These are phyloP conservation scores for Trichoderma sp. DNA, from an alignment of 2,329 filamentous ascomycete species.

Conservation along the genomic window DNA sequence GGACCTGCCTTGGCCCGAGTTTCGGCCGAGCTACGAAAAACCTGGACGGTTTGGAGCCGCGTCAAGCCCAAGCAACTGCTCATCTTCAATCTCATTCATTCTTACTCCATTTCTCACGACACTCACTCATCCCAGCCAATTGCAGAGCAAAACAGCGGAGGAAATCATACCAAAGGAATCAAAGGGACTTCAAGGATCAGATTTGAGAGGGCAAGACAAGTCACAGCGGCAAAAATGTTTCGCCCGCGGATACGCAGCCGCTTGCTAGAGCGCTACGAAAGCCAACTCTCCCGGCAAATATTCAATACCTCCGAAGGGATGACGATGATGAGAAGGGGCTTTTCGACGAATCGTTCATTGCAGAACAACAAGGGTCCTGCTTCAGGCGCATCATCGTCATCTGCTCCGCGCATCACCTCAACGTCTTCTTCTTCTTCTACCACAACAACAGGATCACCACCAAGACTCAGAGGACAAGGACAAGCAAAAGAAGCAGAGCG, in stretches of 20 bases:
- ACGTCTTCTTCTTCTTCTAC: too few relatives aligned
- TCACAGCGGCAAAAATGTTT: slow-evolving; percentile 17
- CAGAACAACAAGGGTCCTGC: background rate
- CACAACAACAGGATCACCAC: too few relatives aligned
- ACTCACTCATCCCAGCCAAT: background rate
- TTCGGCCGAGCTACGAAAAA: slow-evolving; percentile 7
- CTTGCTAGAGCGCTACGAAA: background rate
- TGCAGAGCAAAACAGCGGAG: background rate
- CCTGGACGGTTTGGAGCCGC: background rate
- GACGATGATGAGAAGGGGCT: background rate
- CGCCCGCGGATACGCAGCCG: slow-evolving; percentile 14
- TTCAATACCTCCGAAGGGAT: background rate
- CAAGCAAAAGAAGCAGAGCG: background rate
- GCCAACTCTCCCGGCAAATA: background rate
- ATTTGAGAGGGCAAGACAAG: too few relatives aligned
- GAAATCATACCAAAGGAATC: background rate
- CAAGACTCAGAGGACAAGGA: too few relatives aligned
- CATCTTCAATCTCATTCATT: too few relatives aligned
- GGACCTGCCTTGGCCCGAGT: slow-evolving; percentile 11
- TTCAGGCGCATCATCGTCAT: background rate
- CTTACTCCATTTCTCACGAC: background rate
- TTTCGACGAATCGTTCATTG: background rate
- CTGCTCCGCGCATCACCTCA: background rate
- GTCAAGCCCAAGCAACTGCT: too few relatives aligned
- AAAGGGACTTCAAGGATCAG: too few relatives aligned